phyloP scores from a whole-genome alignment of 768 basidiomycete genomes.

The Candolleomyces aberdarensis region DNA sequence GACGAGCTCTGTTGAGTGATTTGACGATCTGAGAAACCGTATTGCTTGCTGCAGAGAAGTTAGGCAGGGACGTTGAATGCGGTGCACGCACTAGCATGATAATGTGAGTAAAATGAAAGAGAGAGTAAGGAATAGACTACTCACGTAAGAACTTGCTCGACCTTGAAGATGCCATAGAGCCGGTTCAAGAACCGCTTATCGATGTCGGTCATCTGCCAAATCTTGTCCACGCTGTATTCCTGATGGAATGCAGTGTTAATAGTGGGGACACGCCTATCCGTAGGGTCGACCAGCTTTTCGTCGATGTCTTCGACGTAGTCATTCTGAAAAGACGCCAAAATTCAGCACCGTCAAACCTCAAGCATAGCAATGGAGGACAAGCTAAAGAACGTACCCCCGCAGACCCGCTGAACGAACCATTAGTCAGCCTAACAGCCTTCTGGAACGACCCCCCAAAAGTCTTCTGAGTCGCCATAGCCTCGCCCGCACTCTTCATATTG shows the following conservation, averaged over 20 bases:
- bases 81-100: constrained; percentile 49
- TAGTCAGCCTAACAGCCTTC: constrained; percentile 95
- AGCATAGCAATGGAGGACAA: constrained; percentile 24
- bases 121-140: constrained; percentile 22
- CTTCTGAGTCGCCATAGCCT: constrained; percentile 98
- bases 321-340: constrained; percentile 54
- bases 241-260: constrained; percentile 91
- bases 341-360: constrained; percentile 54
- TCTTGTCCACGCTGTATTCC: constrained; percentile 92
- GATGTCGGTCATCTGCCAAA: constrained; percentile 97
- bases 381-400: constrained; percentile 80
- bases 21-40: constrained; percentile 94
- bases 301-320: constrained; percentile 88
- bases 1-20: constrained; percentile 90
- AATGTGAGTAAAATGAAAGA: constrained; percentile 5
- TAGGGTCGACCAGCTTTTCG: constrained; percentile 89
- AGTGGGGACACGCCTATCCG: constrained; percentile 96
- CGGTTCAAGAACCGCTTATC: constrained; percentile 98
- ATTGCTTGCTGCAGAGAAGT: constrained; percentile 82
- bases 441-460: constrained; percentile 99
- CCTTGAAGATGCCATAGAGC: constrained; percentile 77
- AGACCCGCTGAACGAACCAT: constrained; percentile 92
- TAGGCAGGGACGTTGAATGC: constrained; percentile 60
- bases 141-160: constrained; percentile 76
- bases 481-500: constrained; percentile 98